A percentile compares a stretch with the other conserved stretches of the same genome.
phyloP scores from a whole-genome alignment of 139 green algal species.

The Chlorella sp. region DNA sequence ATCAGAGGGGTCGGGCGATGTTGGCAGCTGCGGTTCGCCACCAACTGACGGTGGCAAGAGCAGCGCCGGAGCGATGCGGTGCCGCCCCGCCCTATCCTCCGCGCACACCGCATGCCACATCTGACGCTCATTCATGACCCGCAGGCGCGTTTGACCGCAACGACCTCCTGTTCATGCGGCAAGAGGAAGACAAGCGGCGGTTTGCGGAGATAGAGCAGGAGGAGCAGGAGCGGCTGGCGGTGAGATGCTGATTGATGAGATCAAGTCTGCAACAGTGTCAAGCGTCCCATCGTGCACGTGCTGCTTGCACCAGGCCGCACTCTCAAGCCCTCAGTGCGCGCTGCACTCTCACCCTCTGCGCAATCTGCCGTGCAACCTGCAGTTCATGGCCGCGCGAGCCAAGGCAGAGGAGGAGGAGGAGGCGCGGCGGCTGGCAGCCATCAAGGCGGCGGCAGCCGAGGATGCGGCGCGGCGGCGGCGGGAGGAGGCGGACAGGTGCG shows the following conservation, averaged over 20 bases:
- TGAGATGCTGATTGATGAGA: not conserved
- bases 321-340: no score
- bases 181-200: conserved; percentile 58
- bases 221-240: conserved; percentile 40
- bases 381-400: conserved; percentile 7
- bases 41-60: no score
- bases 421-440: not conserved
- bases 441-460: not conserved
- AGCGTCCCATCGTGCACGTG: no score
- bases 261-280: no score
- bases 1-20: no score
- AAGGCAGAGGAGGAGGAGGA: conserved; percentile 23
- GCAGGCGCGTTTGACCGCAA: conserved; percentile 63
- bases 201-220: conserved; percentile 55
- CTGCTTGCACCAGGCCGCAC: no score
- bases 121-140: no score
- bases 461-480: conserved; percentile 4
- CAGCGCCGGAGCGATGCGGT: no score
- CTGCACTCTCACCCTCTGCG: no score
- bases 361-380: not conserved
- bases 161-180: conserved; percentile 61
- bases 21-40: no score
- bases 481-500: conserved; percentile 17
- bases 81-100: no score
- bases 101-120: no score